phyloP scores from a whole-genome alignment of 371 early-diverging fungal species.

The Mucor velutinosus region DNA sequence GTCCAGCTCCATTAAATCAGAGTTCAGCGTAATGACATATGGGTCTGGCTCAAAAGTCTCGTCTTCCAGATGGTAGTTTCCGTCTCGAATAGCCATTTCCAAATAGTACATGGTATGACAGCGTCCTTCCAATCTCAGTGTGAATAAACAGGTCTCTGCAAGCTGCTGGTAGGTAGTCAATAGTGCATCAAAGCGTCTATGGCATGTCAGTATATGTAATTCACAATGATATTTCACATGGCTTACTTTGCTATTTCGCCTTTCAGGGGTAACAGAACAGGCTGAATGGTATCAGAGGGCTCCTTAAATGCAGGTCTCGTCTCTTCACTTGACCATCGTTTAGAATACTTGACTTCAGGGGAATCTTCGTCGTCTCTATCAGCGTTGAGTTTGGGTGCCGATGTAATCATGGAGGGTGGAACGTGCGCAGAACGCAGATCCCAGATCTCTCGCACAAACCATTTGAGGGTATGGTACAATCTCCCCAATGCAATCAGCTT shows the following conservation, averaged over 20 bases:
- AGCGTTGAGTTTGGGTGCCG: conserved; percentile 24
- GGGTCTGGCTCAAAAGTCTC: conserved; percentile 84
- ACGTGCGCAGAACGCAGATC: conserved; percentile 48
- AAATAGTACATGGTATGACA: conserved; percentile 88
- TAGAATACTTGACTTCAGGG: conserved; percentile 18
- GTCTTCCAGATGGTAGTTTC: conserved; percentile 74
- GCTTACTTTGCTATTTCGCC: conserved; percentile 47
- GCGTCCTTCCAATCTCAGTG: conserved; percentile 82
- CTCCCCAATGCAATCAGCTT: conserved; percentile 74
- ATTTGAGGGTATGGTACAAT: conserved; percentile 82
- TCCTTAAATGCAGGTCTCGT: neutral
- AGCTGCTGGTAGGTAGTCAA: conserved; percentile 69
- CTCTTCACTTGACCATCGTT: conserved; percentile 30
- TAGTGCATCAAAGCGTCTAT: conserved; percentile 56
- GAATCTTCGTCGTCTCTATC: conserved; percentile 27
- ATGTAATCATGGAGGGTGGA: conserved; percentile 13
- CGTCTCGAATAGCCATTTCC: conserved; percentile 91
- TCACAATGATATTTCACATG: neutral
- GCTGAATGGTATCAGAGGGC: conserved; percentile 1
- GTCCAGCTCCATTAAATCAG: conserved; percentile 76
- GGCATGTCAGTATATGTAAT: neutral
- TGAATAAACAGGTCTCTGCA: conserved; percentile 79
- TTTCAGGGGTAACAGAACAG: conserved; percentile 33
- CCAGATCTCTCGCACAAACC: conserved; percentile 75
- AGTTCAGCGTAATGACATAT: conserved; percentile 80